Conservation (phyloP, 2,329 filamentous ascomycete species). For the Botrytis fabae region DNA sequence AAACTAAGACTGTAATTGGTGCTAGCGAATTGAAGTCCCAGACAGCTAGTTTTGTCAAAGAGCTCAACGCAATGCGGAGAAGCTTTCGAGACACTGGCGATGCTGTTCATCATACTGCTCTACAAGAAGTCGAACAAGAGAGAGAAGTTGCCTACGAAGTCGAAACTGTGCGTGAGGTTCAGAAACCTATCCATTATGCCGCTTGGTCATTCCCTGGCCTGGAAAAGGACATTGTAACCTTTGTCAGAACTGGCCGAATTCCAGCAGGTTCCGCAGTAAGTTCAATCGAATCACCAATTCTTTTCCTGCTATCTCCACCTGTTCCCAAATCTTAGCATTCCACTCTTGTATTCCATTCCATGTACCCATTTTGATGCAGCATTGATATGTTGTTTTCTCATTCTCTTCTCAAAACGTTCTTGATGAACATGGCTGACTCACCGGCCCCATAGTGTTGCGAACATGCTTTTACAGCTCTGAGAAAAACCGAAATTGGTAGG, state of each 20-base stretch:
- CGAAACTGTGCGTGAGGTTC: conserved; percentile 48
- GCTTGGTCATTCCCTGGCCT: conserved; percentile 49
- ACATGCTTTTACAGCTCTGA: conserved; percentile 47
- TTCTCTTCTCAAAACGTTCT: neutral
- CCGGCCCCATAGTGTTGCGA: conserved; percentile 40
- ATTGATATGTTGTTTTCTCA: neutral
- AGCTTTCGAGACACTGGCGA: conserved; percentile 48
- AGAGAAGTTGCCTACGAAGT: conserved; percentile 50
- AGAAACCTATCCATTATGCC: conserved; percentile 44
- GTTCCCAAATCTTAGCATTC: neutral
- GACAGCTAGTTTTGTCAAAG: conserved; percentile 36
- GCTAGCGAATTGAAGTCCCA: conserved; percentile 26
- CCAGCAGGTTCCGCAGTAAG: conserved; percentile 38
- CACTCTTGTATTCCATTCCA: neutral
- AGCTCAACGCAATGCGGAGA: conserved; percentile 41
- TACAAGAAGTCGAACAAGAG: conserved; percentile 56
- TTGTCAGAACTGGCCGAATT: conserved; percentile 49
- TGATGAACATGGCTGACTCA: neutral
- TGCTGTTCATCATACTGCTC: conserved; percentile 49
- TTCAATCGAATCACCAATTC: neutral
- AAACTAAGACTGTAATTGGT: conserved; percentile 25
- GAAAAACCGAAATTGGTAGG: conserved; percentile 43
- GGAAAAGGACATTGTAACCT: conserved; percentile 48
- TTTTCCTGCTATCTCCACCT: neutral
- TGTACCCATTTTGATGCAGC: neutral